phyloP scores from a whole-genome alignment of 108 stramenopile genomes.

The Skeletonema costatum region DNA sequence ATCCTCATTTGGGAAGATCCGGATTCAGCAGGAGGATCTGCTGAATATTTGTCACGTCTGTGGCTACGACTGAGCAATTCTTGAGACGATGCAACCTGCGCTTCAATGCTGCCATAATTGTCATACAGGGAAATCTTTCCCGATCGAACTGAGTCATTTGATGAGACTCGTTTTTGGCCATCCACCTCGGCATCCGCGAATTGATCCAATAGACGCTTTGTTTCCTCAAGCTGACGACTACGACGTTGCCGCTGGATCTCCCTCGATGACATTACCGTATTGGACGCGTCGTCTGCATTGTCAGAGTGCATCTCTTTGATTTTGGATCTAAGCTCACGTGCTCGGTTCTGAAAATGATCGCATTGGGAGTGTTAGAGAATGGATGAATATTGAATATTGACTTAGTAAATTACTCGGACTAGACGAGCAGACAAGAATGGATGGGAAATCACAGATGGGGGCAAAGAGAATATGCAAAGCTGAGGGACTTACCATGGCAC shows the following conservation, averaged over 20 bases:
- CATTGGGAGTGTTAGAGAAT: background rate
- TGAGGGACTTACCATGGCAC: slow-evolving; percentile 33
- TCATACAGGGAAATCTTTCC: background rate
- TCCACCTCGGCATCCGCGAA: background rate
- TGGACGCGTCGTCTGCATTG: background rate
- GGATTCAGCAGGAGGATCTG: background rate
- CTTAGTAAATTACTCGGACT: too few relatives aligned
- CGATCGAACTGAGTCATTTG: background rate
- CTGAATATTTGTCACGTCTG: background rate
- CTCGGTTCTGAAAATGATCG: slow-evolving; percentile 18
- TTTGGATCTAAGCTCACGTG: slow-evolving; percentile 35
- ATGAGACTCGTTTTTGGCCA: background rate
- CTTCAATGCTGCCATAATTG: background rate
- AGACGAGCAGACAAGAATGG: too few relatives aligned
- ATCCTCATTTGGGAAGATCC: background rate
- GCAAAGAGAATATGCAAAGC: background rate
- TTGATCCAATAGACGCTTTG: slow-evolving; percentile 30
- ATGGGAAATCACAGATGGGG: background rate
- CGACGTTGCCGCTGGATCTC: slow-evolving; percentile 41
- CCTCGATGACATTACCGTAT: slow-evolving; percentile 5
- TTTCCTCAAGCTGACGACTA: slow-evolving; percentile 39
- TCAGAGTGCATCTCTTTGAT: slow-evolving; percentile 16
- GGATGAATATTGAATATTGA: background rate
- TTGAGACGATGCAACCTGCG: background rate
- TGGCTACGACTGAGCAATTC: background rate